These are phyloP conservation scores for Bromus sterilis DNA, from an alignment of 176 grass and related monocot genomes.

Conservation along the genomic window DNA sequence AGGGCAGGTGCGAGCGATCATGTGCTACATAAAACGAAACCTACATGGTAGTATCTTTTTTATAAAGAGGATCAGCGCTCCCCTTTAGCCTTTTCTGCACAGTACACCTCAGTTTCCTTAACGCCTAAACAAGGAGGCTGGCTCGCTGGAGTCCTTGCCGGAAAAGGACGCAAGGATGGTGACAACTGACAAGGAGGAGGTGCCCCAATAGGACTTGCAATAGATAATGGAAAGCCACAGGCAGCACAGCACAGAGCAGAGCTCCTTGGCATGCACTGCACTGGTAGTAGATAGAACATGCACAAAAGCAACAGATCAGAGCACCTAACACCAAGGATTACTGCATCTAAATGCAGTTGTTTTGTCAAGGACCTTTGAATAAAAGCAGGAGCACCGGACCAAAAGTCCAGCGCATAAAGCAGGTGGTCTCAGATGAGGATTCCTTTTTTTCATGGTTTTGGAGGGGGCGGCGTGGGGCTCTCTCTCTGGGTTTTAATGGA, in stretches of 20 bases:
- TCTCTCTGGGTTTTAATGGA: conserved; percentile 14
- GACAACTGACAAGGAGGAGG: conserved; percentile 31
- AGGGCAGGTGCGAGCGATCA: conserved; percentile 28
- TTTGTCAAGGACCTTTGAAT: conserved; percentile 32
- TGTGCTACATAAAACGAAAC: conserved; percentile 32
- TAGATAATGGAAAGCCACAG: conserved; percentile 6
- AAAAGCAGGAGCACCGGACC: conserved; percentile 19
- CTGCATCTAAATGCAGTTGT: conserved; percentile 15
- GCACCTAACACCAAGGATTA: conserved; percentile 27
- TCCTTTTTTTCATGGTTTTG: not conserved
- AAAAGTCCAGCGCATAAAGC: conserved; percentile 40
- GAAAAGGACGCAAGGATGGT: conserved; percentile 2
- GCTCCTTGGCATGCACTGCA: not conserved
- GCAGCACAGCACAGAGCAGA: not conserved
- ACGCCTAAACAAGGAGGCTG: conserved; percentile 25
- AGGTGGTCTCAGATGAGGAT: conserved; percentile 26
- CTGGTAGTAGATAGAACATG: conserved; percentile 21
- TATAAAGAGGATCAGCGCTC: conserved; percentile 1
- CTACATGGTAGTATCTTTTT: conserved; percentile 24
- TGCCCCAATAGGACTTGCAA: not conserved
- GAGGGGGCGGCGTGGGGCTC: conserved; percentile 21
- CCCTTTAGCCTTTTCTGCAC: conserved; percentile 20
- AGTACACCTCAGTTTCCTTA: conserved; percentile 26
- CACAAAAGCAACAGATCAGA: conserved; percentile 26
- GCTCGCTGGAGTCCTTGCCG: not conserved